These are phyloP conservation scores for Pichia membranifaciens DNA, from an alignment of 805 yeast species.

Conservation along the genomic window DNA sequence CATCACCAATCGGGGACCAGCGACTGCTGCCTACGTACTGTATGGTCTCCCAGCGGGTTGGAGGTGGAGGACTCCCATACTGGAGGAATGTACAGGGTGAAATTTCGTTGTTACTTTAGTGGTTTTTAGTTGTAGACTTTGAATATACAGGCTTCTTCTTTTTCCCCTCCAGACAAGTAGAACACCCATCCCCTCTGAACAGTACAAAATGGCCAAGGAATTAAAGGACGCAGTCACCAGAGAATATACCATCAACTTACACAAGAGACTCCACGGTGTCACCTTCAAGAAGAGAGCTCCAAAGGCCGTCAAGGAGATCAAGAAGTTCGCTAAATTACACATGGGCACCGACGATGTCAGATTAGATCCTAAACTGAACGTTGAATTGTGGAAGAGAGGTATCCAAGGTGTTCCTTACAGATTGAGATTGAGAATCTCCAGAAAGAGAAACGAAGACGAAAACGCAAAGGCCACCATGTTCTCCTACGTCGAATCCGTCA, in stretches of 20 bases:
- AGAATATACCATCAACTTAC: conserved; percentile 99
- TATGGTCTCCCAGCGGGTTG: too few species aligned
- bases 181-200: conserved; percentile 10
- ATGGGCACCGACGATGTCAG: conserved; percentile 99
- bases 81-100: too few species aligned
- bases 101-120: too few species aligned
- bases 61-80: too few species aligned
- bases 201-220: conserved; percentile 42
- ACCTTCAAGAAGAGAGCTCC: conserved; percentile 99
- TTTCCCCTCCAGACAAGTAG: background rate
- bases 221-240: conserved; percentile 99
- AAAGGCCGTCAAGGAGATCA: conserved; percentile 98
- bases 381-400: conserved; percentile 99
- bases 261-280: conserved; percentile 98
- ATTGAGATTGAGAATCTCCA: conserved; percentile 95
- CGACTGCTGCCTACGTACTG: too few species aligned
- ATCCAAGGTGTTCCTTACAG: conserved; percentile 98
- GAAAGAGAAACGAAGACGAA: conserved; percentile 99
- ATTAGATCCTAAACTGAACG: conserved; percentile 97
- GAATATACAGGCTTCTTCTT: too few species aligned
- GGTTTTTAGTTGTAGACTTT: too few species aligned
- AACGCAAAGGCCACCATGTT: conserved; percentile 96
- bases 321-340: conserved; percentile 96
- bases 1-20: too few species aligned
- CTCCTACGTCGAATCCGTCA: conserved; percentile 96